Evolutionary conservation across 148 eudicot species (phyloP), one percentile per base, ranked within the genome.

Genomic region (Linanthus parryae): DNA sequence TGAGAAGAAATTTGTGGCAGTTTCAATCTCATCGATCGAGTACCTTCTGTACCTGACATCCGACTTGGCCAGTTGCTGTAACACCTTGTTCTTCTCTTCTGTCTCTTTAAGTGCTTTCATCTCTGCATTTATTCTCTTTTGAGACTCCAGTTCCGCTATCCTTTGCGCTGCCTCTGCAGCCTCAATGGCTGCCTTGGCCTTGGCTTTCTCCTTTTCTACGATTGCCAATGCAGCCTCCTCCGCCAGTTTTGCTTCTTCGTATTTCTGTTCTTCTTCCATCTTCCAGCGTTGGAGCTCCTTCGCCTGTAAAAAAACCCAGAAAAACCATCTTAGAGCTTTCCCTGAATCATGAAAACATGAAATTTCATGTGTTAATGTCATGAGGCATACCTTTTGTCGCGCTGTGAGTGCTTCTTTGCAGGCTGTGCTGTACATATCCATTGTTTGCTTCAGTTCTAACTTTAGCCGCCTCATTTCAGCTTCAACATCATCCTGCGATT

Each of bases 361-460:
- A 31, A 31, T 31, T 11, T 5, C 11, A 31, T 31, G 35, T 5
- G 5, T 31, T 31, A 31, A n/a, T n/a, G n/a, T n/a, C n/a, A n/a
- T n/a, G n/a, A n/a, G n/a, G 16, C 26, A 21, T 17, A 73, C 97
- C 86, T 75, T 78, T 57, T 90, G 83, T 63, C 73, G 76, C 33
- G 95, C 94, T 33, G 71, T 29, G 29, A 83, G 67, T 57, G 97
- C 97, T 76, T 91, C 95, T 65, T 81, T 91, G 72, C 97, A 91
- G 8, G 89, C 97, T 52, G 90, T 71, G 37, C 87, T 81, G 19
- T 91, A 91, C 81, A 91, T 45, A 3, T 83, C 81, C 95, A 86
- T 83, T 5, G 94, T 86, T 74, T 77, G 89, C 63, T 76, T 79
- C 17, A 91, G 82, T 72, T 91, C 98, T 36, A 76, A 65, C 74